Conservation (phyloP, 352 stramenopile genomes). For the Phytopythium oedochilum region DNA sequence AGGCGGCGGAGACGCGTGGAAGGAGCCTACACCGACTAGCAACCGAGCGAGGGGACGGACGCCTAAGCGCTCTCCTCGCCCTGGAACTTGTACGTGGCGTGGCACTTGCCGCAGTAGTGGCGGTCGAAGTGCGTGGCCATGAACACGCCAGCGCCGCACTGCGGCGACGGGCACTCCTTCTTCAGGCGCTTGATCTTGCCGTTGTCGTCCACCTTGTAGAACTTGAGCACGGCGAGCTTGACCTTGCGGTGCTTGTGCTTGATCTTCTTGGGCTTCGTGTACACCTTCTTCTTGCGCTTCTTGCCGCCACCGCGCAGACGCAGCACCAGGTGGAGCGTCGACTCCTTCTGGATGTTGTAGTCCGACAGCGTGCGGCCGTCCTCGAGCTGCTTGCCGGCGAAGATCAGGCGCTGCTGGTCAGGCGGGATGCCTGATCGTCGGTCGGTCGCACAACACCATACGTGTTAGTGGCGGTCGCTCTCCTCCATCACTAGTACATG, state of each 20-base stretch:
- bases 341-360: constrained; percentile 97
- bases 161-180: constrained; percentile 95
- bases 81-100: constrained; percentile 95
- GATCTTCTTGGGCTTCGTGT: constrained; percentile 99
- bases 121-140: constrained; percentile 99
- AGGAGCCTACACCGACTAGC: not conserved
- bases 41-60: constrained; percentile 2
- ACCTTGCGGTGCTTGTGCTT: constrained; percentile 96
- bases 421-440: constrained; percentile 95
- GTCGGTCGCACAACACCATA: not conserved
- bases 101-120: constrained; percentile 99
- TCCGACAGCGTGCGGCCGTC: constrained; percentile 91
- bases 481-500: not conserved
- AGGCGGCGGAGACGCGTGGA: not conserved
- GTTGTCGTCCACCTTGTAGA: constrained; percentile 95
- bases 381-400: constrained; percentile 99
- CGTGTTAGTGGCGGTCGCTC: too few relatives aligned
- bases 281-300: constrained; percentile 99
- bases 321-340: constrained; percentile 97
- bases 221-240: constrained; percentile 98
- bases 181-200: constrained; percentile 96
- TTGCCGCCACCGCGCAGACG: constrained; percentile 95
- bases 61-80: constrained; percentile 59
- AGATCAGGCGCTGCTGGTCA: constrained; percentile 99
- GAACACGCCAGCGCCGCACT: constrained; percentile 97